Evolutionary conservation across 2,329 filamentous ascomycete genomes (phyloP), one percentile per base, ranked within the genome.

Genomic region (Aspergillus puulaauensis): DNA sequence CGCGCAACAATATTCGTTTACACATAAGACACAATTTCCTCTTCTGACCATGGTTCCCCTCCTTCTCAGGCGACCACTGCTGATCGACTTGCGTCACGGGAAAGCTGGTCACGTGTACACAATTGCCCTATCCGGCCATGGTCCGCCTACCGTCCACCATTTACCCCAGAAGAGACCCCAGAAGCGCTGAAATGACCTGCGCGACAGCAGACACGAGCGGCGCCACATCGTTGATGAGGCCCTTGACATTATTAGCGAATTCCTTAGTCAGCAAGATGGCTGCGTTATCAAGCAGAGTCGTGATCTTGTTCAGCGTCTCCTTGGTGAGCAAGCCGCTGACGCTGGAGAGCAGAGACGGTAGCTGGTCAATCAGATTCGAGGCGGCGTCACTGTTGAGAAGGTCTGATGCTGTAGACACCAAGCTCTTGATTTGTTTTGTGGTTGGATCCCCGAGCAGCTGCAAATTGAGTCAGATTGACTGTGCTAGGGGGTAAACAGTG

Each of bases 181-280:
- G 35, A 11, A 60, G 43, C 5, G 58, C 54, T 12, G 58, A 57
- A 43, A 54, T 60, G 7, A 60, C 58, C 12, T 57, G 58, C 8
- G 58, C 48, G 7, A 57, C 23, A 4, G 58, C 58, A 12, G 58
- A 57, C 4, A 60, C 54, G 3, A 60, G 44, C 41, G 45, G 57
- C 19, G 57, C 46, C 39, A 57, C 51, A 17, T 57, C 58, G 14
- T 57, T 60, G 17, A 60, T 54, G 23, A 60, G 47, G 8, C 43
- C 23, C 19, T 41, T 51, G 4, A 49, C 53, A 24, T 60, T 56
- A 1, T n/a, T 6, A 3, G 54, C 57, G 17, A 60, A 60, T 3
- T 60, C 43, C 24, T 49, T 41, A 8, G 49, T 57, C 14, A 60
- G 19, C 1, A 60, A 50, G 6, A 57, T 21, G 7, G 51, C 44